Base-by-base conservation (phyloP, 208 protist genomes). In the Perkinsela sp. region DNA sequence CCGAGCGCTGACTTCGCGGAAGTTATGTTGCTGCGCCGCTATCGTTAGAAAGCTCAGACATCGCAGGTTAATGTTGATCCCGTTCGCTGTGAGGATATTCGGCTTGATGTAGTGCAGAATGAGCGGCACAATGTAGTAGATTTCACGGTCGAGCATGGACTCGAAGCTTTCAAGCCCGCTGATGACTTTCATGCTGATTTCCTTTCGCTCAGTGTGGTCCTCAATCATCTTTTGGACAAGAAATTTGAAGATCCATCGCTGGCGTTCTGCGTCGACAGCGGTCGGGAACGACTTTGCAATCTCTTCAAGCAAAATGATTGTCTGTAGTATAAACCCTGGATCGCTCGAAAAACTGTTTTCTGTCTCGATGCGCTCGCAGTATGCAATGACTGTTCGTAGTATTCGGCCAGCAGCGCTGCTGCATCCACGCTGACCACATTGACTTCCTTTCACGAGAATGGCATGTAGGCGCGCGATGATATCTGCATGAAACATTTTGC, bases 171-270 rank as follows among this genome's bases (percentile, higher is more conserved):
- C 40, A 6, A 57, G 22, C 40, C 40, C 40, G 40, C 40, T 57
- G 22, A 57, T 57, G 40, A 57, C 40, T 57, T 57, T 57, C 40
- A 57, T 57, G 22, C 40, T 57, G 6, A 57, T 57, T n/a, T 57
- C 40, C 22, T 57, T 57, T 22, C 40, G 40, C 6, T 57, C 40
- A 57, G 40, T 57, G 40, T 57, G 40, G 40, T 57, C 40, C 13
- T 57, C 40, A 22, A 57, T 57, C 40, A 57, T 57, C 40, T 57
- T 57, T 22, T 57, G 40, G 40, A 57, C 40, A 22, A 57, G 40
- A 57, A 57, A 57, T 22, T 57, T 57, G 40, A 57, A 57, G 40
- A 57, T 57, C 40, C 40, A 57, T 57, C 40, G 40, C 40, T 57
- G 40, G 6, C 13, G 13, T 22, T 57, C 40, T 57, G 40, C 13